A percentile compares a stretch with the other conserved stretches of the same genome.
These are phyloP conservation scores for Cadophora gregata DNA, from an alignment of 2,329 filamentous ascomycete genomes.

Conservation along the genomic window DNA sequence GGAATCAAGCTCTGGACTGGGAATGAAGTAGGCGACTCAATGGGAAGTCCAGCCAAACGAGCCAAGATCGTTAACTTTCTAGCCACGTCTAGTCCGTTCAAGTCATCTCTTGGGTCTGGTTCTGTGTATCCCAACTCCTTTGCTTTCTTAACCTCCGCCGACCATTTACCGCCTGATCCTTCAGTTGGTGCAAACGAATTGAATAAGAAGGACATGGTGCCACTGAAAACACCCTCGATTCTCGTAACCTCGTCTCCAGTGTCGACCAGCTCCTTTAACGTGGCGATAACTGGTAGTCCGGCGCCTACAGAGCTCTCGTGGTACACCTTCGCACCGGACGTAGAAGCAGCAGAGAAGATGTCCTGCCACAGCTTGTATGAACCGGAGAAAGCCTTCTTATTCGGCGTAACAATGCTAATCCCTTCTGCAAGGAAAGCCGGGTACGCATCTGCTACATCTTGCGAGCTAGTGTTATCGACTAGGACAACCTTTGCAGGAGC, in stretches of 20 bases:
- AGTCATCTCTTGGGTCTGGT: slow-evolving; percentile 83
- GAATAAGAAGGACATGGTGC: slow-evolving; percentile 98
- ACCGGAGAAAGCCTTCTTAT: slow-evolving; percentile 97
- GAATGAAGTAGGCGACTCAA: slow-evolving; percentile 86
- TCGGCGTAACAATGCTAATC: slow-evolving; percentile 92
- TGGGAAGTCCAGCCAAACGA: slow-evolving; percentile 78
- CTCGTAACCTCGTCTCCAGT: slow-evolving; percentile 91
- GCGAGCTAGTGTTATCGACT: slow-evolving; percentile 95
- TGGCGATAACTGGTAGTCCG: slow-evolving; percentile 90
- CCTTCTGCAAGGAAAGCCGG: slow-evolving; percentile 80
- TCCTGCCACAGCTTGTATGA: slow-evolving; percentile 82
- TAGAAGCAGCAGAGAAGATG: slow-evolving; percentile 77
- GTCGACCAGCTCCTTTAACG: slow-evolving; percentile 89
- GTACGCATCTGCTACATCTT: slow-evolving; percentile 83
- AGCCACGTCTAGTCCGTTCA: slow-evolving; percentile 91
- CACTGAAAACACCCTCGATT: slow-evolving; percentile 97
- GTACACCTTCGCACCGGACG: slow-evolving; percentile 81
- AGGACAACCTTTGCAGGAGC: slow-evolving; percentile 82
- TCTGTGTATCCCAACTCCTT: slow-evolving; percentile 94
- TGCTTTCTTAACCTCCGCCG: slow-evolving; percentile 87
- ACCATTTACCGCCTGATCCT: slow-evolving; percentile 81
- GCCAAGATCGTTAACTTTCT: slow-evolving; percentile 95
- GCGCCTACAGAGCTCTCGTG: slow-evolving; percentile 96
- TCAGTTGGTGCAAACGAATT: slow-evolving; percentile 90
- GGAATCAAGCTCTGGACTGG: slow-evolving; percentile 95